Percentiles rank a stretch among this genome's conserved stretches.
Conservation (phyloP, 192 early-diverging fungal species). For the Mortierella antarctica region DNA sequence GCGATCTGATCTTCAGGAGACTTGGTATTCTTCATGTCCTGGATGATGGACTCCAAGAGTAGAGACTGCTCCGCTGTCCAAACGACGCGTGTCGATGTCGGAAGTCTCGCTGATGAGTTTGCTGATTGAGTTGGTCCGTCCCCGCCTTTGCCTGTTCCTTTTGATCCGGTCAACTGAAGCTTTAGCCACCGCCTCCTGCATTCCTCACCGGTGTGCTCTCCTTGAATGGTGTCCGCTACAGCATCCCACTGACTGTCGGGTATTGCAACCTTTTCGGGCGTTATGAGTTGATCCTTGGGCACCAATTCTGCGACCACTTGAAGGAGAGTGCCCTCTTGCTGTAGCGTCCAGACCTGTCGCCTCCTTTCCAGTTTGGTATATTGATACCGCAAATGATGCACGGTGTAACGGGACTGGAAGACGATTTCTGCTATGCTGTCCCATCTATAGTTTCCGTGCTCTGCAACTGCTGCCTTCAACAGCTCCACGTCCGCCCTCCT, state of each 20-base stretch:
- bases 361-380: conserved; percentile 8
- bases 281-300: neutral
- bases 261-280: neutral
- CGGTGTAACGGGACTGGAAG: neutral
- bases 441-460: conserved; percentile 22
- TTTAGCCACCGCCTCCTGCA: conserved; percentile 24
- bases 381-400: conserved; percentile 9
- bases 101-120: neutral
- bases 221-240: conserved; percentile 7
- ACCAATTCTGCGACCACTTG: neutral
- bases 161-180: neutral
- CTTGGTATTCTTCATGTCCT: neutral
- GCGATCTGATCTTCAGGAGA: neutral
- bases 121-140: neutral
- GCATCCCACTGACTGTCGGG: conserved; percentile 4
- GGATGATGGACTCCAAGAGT: neutral
- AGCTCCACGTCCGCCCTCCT: neutral
- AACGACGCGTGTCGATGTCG: neutral
- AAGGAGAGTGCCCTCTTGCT: neutral
- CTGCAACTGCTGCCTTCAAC: conserved; percentile 8
- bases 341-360: conserved; percentile 14
- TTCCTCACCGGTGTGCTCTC: conserved; percentile 22
- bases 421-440: conserved; percentile 4
- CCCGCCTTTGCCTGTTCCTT: neutral
- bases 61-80: conserved; percentile 24